phyloP scores from a whole-genome alignment of 75 land plant genomes.

The Selaginella tamariscina region DNA sequence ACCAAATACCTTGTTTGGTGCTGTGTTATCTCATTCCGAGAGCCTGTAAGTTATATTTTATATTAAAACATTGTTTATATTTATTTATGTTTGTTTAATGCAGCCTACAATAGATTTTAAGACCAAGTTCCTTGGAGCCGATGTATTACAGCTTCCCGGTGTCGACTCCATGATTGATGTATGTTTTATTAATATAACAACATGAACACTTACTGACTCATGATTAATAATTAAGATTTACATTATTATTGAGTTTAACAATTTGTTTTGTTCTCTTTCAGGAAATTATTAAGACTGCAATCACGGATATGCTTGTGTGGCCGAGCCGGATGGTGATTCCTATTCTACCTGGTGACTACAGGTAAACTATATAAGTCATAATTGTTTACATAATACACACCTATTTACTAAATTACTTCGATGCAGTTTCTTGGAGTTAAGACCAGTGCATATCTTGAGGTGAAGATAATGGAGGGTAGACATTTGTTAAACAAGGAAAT shows the following conservation, averaged over 20 bases:
- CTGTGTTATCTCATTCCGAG: conserved; percentile 24
- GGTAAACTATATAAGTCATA: conserved; percentile 12
- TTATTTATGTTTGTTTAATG: background rate
- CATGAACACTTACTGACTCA: too few relatives aligned
- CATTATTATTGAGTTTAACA: background rate
- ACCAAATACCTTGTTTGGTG: conserved; percentile 33
- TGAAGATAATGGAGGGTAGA: conserved; percentile 22
- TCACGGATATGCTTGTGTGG: conserved; percentile 33
- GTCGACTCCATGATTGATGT: conserved; percentile 36
- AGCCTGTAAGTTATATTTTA: conserved; percentile 21
- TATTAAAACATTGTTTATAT: conserved; percentile 1
- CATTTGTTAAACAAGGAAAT: conserved; percentile 30
- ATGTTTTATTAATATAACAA: conserved; percentile 1
- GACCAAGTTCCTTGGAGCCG: conserved; percentile 30
- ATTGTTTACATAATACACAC: too few relatives aligned
- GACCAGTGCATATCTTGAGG: conserved; percentile 31
- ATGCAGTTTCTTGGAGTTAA: conserved; percentile 28
- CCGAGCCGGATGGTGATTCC: conserved; percentile 35
- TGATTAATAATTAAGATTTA: background rate
- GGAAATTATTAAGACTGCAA: conserved; percentile 25
- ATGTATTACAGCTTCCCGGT: conserved; percentile 29
- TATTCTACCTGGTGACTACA: conserved; percentile 34
- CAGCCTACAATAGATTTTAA: conserved; percentile 33
- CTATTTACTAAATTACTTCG: too few relatives aligned
- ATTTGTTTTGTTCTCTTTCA: conserved; percentile 4